Evolutionary conservation across 176 grass and related monocot species (phyloP).

Genomic region (Phoenix roebelenii): DNA sequence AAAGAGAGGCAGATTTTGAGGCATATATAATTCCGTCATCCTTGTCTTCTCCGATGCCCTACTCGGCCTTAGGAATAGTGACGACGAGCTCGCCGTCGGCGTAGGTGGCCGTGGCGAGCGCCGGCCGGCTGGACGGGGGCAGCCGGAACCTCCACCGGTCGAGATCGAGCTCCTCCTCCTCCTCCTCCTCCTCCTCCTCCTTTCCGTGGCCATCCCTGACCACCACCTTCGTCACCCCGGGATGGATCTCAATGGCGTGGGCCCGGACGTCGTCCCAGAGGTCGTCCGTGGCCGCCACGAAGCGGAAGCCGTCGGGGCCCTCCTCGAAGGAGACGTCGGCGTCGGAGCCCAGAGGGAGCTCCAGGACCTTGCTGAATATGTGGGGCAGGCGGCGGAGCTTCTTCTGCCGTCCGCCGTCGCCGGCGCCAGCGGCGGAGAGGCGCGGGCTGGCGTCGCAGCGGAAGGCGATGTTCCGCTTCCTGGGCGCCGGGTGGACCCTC

Average conservation of each 20-base stretch:
- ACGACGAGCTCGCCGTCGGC: constrained; percentile 76
- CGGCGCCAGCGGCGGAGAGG: neutral
- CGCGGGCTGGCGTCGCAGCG: constrained; percentile 13
- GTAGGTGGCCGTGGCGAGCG: constrained; percentile 78
- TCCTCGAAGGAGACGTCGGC: constrained; percentile 77
- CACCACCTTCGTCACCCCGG: constrained; percentile 82
- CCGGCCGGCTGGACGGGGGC: constrained; percentile 68
- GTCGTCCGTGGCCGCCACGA: constrained; percentile 45
- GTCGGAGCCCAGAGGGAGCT: constrained; percentile 86
- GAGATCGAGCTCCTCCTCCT: constrained; percentile 53
- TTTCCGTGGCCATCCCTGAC: constrained; percentile 22
- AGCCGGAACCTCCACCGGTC: constrained; percentile 89
- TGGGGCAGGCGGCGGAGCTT: constrained; percentile 92
- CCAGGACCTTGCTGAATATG: constrained; percentile 86
- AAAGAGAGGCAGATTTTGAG: neutral
- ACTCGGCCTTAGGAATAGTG: constrained; percentile 55
- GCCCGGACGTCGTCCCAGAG: constrained; percentile 50
- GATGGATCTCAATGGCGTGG: constrained; percentile 78
- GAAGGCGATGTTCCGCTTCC: constrained; percentile 37
- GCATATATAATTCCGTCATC: neutral
- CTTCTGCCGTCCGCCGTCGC: constrained; percentile 30
- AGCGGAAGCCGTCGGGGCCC: constrained; percentile 61
- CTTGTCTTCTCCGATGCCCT: neutral
- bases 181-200: constrained; percentile 25
- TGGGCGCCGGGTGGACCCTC: constrained; percentile 34